phyloP scores from a whole-genome alignment of 78 protist genomes.

The Speleostelium caveatum region DNA sequence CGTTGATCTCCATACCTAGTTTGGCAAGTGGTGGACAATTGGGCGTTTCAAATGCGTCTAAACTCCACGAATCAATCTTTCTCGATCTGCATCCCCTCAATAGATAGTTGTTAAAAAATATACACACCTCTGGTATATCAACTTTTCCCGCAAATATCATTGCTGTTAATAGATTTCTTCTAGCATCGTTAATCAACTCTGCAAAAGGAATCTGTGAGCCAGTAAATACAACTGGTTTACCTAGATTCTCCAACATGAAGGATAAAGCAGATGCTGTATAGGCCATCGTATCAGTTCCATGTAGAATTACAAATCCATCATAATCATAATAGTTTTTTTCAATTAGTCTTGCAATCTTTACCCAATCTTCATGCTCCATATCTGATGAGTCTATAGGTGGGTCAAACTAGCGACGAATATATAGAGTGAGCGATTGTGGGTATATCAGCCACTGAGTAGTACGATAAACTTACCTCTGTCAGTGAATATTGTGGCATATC shows the following conservation, averaged over 20 bases:
- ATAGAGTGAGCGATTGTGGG: background rate
- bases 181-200: constrained; percentile 67
- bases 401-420: constrained; percentile 32
- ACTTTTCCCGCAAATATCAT: constrained; percentile 84
- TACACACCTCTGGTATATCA: constrained; percentile 81
- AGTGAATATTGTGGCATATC: constrained; percentile 72
- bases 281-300: constrained; percentile 95
- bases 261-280: constrained; percentile 94
- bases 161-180: constrained; percentile 81
- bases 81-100: constrained; percentile 62
- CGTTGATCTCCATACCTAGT: constrained; percentile 71
- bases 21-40: constrained; percentile 74
- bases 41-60: constrained; percentile 81
- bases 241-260: constrained; percentile 92
- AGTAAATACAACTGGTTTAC: constrained; percentile 93
- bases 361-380: constrained; percentile 89
- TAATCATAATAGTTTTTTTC: constrained; percentile 85
- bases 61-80: constrained; percentile 74
- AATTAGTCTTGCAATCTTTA: constrained; percentile 77
- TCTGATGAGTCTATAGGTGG: constrained; percentile 92
- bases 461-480: constrained; percentile 35
- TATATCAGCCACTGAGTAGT: background rate
- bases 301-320: constrained; percentile 91
- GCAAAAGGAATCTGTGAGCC: constrained; percentile 94
- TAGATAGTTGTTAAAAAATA: constrained; percentile 82